phyloP scores from a whole-genome alignment of 371 early-diverging fungal species.

The Mortierella sp. region DNA sequence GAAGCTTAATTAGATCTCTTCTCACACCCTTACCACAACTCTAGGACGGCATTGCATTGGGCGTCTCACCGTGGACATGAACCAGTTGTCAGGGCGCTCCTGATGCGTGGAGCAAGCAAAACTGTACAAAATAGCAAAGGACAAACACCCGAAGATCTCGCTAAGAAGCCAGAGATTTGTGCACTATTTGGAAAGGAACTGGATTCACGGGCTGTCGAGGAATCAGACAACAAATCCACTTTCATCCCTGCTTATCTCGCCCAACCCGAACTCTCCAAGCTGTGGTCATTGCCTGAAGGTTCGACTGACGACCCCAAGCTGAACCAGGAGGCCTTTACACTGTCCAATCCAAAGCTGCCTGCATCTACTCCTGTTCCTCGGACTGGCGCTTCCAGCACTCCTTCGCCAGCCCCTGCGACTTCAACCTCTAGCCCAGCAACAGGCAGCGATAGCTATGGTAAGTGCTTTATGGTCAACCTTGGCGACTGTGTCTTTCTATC shows the following conservation, averaged over 20 bases:
- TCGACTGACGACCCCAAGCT: slow-evolving; percentile 64
- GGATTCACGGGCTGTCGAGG: slow-evolving; percentile 21
- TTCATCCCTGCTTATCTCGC: slow-evolving; percentile 79
- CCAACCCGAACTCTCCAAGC: slow-evolving; percentile 78
- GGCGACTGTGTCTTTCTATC: background rate
- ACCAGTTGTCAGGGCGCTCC: slow-evolving; percentile 63
- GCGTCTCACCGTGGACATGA: slow-evolving; percentile 74
- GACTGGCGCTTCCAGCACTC: background rate
- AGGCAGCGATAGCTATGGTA: slow-evolving; percentile 8
- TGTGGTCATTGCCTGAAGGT: slow-evolving; percentile 81
- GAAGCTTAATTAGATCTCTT: background rate
- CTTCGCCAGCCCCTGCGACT: background rate
- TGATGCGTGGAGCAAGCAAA: slow-evolving; percentile 72
- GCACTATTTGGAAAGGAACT: slow-evolving; percentile 58
- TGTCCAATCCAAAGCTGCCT: slow-evolving; percentile 34
- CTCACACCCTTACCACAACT: background rate
- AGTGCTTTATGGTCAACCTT: background rate
- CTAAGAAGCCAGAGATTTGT: slow-evolving; percentile 61
- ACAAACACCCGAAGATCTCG: slow-evolving; percentile 72
- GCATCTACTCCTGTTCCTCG: slow-evolving; percentile 28
- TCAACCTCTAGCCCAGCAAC: background rate
- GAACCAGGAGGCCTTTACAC: slow-evolving; percentile 47
- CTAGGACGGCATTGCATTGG: slow-evolving; percentile 83
- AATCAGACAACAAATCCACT: slow-evolving; percentile 57
- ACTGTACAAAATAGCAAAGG: slow-evolving; percentile 67